Conservation (phyloP, 2,329 filamentous ascomycete genomes). For the Fusarium pseudonygamai region DNA sequence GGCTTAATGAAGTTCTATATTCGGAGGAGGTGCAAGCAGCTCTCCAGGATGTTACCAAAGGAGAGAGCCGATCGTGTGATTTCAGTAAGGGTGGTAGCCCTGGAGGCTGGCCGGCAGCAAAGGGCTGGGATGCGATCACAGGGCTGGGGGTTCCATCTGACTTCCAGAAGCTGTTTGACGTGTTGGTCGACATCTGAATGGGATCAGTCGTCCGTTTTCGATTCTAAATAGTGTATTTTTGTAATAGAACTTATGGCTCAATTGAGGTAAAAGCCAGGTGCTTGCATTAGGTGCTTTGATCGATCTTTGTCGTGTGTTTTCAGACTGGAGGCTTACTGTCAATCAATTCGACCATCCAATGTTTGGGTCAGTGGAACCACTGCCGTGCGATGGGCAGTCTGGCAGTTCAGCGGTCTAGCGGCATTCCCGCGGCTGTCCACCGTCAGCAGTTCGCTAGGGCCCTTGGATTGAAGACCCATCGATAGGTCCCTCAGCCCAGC, state of each 20-base stretch:
- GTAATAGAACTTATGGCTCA: not conserved
- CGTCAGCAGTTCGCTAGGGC: not conserved
- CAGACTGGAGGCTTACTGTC: not conserved
- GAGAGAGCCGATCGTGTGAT: conserved; percentile 53
- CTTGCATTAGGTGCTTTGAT: not conserved
- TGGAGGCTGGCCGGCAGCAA: conserved; percentile 55
- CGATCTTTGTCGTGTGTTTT: not conserved
- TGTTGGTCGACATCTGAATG: conserved; percentile 41
- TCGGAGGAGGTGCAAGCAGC: conserved; percentile 47
- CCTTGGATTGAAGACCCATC: not conserved
- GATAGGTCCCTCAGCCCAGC: conserved; percentile 15
- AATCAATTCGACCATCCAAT: not conserved
- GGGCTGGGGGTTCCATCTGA: conserved; percentile 59
- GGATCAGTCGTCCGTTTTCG: not conserved
- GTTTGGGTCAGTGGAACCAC: not conserved
- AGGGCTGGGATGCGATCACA: conserved; percentile 60
- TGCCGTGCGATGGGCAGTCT: not conserved
- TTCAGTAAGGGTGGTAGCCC: conserved; percentile 47
- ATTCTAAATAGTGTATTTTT: not conserved
- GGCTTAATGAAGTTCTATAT: conserved; percentile 62
- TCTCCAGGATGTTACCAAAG: conserved; percentile 54
- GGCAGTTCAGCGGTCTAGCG: conserved; percentile 22
- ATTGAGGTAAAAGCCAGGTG: not conserved
- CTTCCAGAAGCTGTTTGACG: conserved; percentile 51
- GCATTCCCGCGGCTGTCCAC: not conserved